A percentile compares a stretch with the other conserved stretches of the same genome.
phyloP scores from a whole-genome alignment of 306 rosid species.

The Dryas octopetala region DNA sequence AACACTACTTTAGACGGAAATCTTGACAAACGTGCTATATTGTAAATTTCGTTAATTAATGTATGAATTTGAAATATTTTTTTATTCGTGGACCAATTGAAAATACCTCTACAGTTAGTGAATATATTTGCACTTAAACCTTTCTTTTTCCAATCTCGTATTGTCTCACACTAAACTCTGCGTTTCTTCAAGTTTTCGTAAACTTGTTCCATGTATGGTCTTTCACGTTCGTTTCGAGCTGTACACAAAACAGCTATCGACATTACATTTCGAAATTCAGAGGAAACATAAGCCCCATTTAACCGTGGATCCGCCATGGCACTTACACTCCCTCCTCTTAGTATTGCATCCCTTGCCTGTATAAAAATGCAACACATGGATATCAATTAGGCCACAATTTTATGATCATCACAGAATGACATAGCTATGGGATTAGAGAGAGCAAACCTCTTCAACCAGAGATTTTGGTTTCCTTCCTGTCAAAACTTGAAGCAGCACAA shows the following conservation, averaged over 20 bases:
- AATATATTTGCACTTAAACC: no score
- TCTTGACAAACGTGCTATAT: no score
- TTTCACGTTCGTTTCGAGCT: background rate
- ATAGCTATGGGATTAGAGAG: background rate
- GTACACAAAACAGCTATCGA: background rate
- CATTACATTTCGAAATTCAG: conserved; percentile 2
- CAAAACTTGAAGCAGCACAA: conserved; percentile 2
- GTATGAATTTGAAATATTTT: no score
- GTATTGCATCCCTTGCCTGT: background rate
- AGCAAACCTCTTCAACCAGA: background rate
- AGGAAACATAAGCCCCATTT: conserved; percentile 10
- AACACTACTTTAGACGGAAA: no score
- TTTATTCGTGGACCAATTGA: no score
- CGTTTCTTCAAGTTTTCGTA: background rate
- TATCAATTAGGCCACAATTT: background rate
- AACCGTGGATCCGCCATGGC: background rate
- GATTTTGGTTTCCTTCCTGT: conserved; percentile 2
- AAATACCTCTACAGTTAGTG: no score
- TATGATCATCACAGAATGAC: background rate
- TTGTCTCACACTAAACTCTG: background rate
- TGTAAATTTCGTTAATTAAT: no score
- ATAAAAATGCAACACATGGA: background rate
- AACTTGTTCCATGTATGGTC: background rate
- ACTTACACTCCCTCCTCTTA: background rate
- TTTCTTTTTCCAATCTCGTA: no score